phyloP scores from a whole-genome alignment of 495 filamentous ascomycete genomes.

The Antarctomyces pellizariae region DNA sequence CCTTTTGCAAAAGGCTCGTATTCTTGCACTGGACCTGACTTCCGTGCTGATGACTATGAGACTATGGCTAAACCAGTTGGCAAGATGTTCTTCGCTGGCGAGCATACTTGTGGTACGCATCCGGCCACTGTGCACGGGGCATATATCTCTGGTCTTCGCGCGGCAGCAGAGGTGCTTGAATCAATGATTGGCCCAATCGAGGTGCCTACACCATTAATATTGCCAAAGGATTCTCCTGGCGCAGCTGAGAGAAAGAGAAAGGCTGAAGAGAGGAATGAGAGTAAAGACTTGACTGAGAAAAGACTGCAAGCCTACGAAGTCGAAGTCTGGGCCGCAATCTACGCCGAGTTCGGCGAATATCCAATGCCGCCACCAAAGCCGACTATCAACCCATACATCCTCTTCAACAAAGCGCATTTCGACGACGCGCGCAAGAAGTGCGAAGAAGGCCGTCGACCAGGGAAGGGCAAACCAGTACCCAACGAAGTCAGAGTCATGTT shows the following conservation, averaged over 20 bases:
- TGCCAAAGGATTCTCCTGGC: conserved; percentile 29
- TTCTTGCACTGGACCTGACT: conserved; percentile 66
- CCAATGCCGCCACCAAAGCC: conserved; percentile 45
- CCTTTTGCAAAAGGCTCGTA: conserved; percentile 79
- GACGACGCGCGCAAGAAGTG: conserved; percentile 45
- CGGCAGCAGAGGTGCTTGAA: conserved; percentile 64
- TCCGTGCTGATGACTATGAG: conserved; percentile 77
- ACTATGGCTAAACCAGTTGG: conserved; percentile 67
- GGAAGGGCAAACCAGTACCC: conserved; percentile 40
- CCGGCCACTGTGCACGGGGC: conserved; percentile 94
- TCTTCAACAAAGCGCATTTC: conserved; percentile 66
- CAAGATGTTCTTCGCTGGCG: conserved; percentile 87
- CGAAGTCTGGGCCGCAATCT: conserved; percentile 44
- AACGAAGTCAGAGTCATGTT: conserved; percentile 68
- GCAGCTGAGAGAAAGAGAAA: conserved; percentile 26
- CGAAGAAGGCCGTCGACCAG: conserved; percentile 37
- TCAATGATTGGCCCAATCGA: conserved; percentile 58
- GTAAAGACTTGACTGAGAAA: conserved; percentile 24
- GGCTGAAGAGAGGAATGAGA: conserved; percentile 13
- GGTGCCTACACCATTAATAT: conserved; percentile 48
- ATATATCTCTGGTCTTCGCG: conserved; percentile 78
- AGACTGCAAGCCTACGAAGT: conserved; percentile 46
- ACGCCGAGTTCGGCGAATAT: conserved; percentile 44
- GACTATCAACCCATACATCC: conserved; percentile 47
- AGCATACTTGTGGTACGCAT: conserved; percentile 86